Evolutionary conservation across 495 filamentous ascomycete species (phyloP).

Genomic region (Immersiella caudata): DNA sequence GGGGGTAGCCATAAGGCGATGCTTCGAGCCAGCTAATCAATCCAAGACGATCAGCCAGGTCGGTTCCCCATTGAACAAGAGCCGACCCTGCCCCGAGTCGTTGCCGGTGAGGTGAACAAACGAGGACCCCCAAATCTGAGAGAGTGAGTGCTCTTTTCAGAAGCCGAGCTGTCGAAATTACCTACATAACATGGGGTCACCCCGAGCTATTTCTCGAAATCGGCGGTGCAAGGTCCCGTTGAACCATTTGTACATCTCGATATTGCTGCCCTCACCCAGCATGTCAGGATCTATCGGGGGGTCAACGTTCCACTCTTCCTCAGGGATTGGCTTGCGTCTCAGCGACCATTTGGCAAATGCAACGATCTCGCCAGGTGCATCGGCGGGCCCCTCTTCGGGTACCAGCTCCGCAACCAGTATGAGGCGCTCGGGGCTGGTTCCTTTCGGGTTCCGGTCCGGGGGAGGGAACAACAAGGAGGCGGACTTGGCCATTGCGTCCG

Average conservation of each 20-base stretch:
- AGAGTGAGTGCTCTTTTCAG: neutral
- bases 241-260: conserved; percentile 30
- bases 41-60: conserved; percentile 34
- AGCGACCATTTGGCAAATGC: conserved; percentile 35
- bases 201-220: conserved; percentile 22
- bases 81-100: conserved; percentile 35
- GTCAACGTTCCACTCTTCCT: conserved; percentile 34
- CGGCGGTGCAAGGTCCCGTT: conserved; percentile 27
- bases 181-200: conserved; percentile 34
- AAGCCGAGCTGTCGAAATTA: neutral
- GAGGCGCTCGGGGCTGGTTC: conserved; percentile 17
- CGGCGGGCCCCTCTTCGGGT: conserved; percentile 13
- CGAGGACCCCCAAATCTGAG: conserved; percentile 32
- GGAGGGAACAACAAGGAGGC: conserved; percentile 19
- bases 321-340: conserved; percentile 23
- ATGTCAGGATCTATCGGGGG: conserved; percentile 19
- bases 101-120: conserved; percentile 26
- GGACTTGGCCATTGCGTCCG: conserved; percentile 19
- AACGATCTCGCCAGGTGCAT: conserved; percentile 30
- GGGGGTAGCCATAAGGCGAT: conserved; percentile 33
- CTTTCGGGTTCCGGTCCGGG: neutral
- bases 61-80: conserved; percentile 29
- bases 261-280: conserved; percentile 29
- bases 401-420: conserved; percentile 34
- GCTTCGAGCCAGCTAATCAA: conserved; percentile 31